Percentiles rank a stretch among this genome's conserved stretches.
Evolutionary conservation across 345 rosid genomes (phyloP).

Genomic region (Pelargonium nanum): DNA sequence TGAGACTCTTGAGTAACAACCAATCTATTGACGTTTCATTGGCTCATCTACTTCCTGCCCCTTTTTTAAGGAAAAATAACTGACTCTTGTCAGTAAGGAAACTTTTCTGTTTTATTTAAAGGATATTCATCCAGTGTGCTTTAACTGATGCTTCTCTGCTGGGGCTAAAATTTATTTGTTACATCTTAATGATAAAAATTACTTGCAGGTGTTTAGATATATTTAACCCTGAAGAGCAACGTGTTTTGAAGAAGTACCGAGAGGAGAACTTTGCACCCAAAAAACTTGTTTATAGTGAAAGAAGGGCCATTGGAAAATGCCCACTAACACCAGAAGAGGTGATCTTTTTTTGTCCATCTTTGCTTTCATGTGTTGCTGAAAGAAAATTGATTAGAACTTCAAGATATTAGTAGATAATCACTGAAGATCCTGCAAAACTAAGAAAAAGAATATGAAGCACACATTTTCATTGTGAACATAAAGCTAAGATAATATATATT

Average conservation of each 20-base stretch:
- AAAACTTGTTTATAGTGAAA: constrained; percentile 52
- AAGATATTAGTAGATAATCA: too few species aligned
- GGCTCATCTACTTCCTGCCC: too few species aligned
- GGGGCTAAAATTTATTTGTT: neutral
- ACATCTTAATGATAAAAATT: neutral
- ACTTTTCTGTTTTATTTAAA: too few species aligned
- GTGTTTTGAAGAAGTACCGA: constrained; percentile 65
- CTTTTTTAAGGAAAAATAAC: too few species aligned
- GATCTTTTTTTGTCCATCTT: constrained; percentile 5
- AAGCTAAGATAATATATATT: too few species aligned
- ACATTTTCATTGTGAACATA: too few species aligned
- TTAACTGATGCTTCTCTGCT: neutral
- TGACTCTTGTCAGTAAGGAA: too few species aligned
- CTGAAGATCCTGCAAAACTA: too few species aligned
- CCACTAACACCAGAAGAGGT: constrained; percentile 65
- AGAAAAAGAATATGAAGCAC: too few species aligned
- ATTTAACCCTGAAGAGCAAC: constrained; percentile 65
- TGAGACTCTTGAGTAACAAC: too few species aligned
- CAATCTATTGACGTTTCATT: too few species aligned
- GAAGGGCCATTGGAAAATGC: constrained; percentile 67
- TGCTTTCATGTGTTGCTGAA: constrained; percentile 1
- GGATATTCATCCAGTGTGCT: too few species aligned
- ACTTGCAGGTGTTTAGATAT: constrained; percentile 79
- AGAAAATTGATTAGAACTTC: neutral
- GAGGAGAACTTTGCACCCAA: constrained; percentile 75